Base-by-base conservation (phyloP, 441 rosid genomes). In the Bocquillonia castaneifolia region DNA sequence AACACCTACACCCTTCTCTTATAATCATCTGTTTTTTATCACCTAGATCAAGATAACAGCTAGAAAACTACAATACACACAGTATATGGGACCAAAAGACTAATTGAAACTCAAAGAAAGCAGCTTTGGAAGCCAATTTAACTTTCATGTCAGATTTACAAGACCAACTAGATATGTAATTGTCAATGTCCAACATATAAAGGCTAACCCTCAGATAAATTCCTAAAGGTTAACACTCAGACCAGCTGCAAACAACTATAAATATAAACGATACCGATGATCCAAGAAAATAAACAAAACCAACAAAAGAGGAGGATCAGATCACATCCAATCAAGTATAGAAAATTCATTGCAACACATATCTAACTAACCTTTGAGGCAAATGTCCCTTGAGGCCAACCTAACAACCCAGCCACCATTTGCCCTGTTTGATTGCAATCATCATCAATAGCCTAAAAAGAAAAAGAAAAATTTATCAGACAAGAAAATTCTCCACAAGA, bases 401-500 rank as follows among this genome's bases (percentile, higher is more conserved):
- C 83, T 48, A 91, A 91, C 75, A 93, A 81, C 55, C 94, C 98
- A 5, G 98, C 98, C 60, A 93, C 85, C 97, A 91, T 91, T 76
- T 93, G 96, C 71, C 97, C 98, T 29, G 98, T 93, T 82, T 93
- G 98, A 82, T 93, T 91, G 76, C 97, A 93, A 47, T 93, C 98
- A 83, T 93, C 93, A 77, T 93, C 98, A 77, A 93, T 89, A 25
- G 97, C 96, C 97, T 92, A 74, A 75, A 73, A 14, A 37, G 48
- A 20, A 56, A 66, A 66, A 17, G 36, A 25, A 32, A 18, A 34
- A 14, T 10, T 53, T 50, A 32, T 39, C 15, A 14, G 18, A 31
- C 3, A 28, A 10, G 0, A 7, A 51, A 50, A n/a, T n/a, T 2
- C 18, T 23, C 12, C 40, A 17, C 6, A 70, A 13, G 6, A 32